Conservation (phyloP, 179 eudicot species). For the Gypsophila paniculata region DNA sequence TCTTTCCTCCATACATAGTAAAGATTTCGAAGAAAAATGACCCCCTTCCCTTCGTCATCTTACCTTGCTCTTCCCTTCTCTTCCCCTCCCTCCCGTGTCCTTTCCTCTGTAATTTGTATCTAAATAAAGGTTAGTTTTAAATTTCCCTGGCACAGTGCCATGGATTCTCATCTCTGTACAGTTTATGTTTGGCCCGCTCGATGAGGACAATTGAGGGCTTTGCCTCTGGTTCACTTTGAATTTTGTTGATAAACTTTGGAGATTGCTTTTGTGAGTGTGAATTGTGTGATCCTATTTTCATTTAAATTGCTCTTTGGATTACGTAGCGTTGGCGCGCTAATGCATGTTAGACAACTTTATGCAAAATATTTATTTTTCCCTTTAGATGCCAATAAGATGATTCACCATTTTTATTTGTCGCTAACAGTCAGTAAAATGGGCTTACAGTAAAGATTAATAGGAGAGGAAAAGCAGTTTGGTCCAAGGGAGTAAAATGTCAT, state of each 20-base stretch:
- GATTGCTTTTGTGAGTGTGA: neutral
- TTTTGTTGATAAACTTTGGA: neutral
- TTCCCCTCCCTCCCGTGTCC: too few species aligned
- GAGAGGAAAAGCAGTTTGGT: neutral
- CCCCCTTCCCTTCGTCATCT: too few species aligned
- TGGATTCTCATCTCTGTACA: too few species aligned
- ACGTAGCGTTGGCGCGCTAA: neutral
- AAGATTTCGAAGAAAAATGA: too few species aligned
- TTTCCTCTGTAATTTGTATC: too few species aligned
- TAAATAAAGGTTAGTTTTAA: too few species aligned
- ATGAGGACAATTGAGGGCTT: neutral
- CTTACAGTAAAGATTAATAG: conserved; percentile 1
- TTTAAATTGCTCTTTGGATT: neutral
- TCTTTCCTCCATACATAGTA: too few species aligned
- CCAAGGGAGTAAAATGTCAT: neutral
- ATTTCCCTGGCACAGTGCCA: too few species aligned
- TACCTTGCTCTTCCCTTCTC: too few species aligned
- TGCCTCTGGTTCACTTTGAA: neutral
- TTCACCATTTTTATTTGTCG: neutral
- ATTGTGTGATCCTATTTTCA: neutral
- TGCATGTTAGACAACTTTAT: neutral
- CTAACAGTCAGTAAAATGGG: neutral
- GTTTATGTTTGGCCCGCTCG: neutral
- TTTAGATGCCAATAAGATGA: neutral
- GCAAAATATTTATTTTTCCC: too few species aligned